These are phyloP conservation scores for Malus asiatica DNA, from an alignment of 306 rosid genomes.

Conservation along the genomic window DNA sequence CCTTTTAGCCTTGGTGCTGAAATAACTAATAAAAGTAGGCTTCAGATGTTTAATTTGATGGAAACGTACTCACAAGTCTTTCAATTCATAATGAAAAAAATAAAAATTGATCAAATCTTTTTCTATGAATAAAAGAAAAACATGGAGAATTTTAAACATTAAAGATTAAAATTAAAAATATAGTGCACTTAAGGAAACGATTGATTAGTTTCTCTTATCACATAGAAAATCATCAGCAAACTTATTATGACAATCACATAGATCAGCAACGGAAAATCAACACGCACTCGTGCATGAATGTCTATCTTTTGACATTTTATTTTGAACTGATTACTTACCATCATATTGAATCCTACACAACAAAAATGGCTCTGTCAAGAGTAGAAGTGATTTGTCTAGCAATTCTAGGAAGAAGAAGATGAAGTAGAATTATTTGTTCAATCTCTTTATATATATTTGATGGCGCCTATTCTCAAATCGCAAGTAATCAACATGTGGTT, in stretches of 20 bases:
- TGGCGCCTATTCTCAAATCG: background rate
- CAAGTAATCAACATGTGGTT: slow-evolving; percentile 10
- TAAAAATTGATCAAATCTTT: background rate
- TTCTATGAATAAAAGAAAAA: background rate
- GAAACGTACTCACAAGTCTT: background rate
- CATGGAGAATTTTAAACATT: background rate
- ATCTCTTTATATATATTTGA: background rate
- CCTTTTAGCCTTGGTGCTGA: background rate
- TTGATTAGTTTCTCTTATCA: background rate
- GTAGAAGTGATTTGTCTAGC: background rate
- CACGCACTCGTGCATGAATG: background rate
- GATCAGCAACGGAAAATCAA: background rate
- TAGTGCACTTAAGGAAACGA: background rate
- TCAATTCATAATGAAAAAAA: background rate
- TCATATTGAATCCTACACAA: background rate
- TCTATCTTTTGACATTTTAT: background rate
- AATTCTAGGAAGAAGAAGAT: background rate
- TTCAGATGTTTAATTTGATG: background rate
- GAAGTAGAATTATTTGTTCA: background rate
- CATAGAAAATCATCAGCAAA: background rate
- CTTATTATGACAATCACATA: background rate
- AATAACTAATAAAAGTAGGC: background rate
- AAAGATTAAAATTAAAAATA: background rate
- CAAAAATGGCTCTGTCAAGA: background rate
- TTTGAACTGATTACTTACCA: background rate